Evolutionary conservation across 2,329 filamentous ascomycete genomes (phyloP), one percentile per base, ranked within the genome.

Genomic region (Phoma sp.): DNA sequence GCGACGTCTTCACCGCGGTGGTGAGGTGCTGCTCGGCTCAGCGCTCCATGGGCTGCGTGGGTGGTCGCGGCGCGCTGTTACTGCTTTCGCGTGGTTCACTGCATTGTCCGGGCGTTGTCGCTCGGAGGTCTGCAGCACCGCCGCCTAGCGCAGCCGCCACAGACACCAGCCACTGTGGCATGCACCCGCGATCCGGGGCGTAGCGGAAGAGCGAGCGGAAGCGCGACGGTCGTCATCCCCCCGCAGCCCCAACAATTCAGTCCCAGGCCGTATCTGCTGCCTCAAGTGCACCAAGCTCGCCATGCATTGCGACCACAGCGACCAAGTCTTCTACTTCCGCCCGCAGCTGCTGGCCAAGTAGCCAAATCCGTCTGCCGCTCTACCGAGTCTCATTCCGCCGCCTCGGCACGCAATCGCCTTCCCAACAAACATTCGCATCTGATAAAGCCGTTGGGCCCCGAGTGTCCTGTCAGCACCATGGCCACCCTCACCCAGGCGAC

Each of bases 401-500:
- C 46, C 52, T 49, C 51, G 51, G 51, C 39, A 40, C 32, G 45
- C 53, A 39, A 37, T 38, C 33, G 17, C 21, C 20, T 7, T 23
- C 43, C 45, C 43, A 43, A 28, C 50, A 47, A 36, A 25, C 46
- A 28, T 7, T 34, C 30, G 38, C 46, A 28, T 7, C 38, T 33
- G 38, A 47, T 28, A 47, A 20, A 32, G 5, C 25, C 33, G n/a
- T 15, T 10, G 14, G 15, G 20, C 29, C 15, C 23, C 18, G 9
- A 25, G n/a, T 20, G 26, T 28, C 30, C 18, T 20, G 26, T 28
- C 30, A 25, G 20, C 42, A 37, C 26, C 48, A 76, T 77, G 74
- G 65, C 72, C 9, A 74, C 71, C 15, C 38, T 70, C 37, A 66
- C 64, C 21, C 45, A 64, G 52, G 42, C 47, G 28, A 48, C 50